Percentiles rank a stretch among this genome's conserved stretches.
Evolutionary conservation across 371 early-diverging fungal genomes (phyloP).

Genomic region (Rhizopus microsporus): DNA sequence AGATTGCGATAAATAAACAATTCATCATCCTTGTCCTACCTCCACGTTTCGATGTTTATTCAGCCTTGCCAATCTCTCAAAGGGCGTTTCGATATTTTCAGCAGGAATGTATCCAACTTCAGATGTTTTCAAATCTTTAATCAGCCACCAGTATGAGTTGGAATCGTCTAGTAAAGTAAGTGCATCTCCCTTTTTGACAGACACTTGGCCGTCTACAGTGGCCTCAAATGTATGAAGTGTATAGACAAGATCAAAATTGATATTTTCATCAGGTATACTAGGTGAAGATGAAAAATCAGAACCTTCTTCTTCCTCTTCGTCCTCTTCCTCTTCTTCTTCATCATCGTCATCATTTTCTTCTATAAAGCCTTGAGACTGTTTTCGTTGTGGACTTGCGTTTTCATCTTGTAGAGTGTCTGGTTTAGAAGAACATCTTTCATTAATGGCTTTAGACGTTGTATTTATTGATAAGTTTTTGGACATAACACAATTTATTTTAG

Average conservation of each 20-base stretch:
- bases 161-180: constrained; percentile 86
- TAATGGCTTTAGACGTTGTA: neutral
- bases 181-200: constrained; percentile 82
- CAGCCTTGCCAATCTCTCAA: constrained; percentile 85
- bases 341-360: constrained; percentile 10
- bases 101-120: constrained; percentile 94
- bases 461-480: constrained; percentile 3
- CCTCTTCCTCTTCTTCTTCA: constrained; percentile 16
- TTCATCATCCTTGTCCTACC: constrained; percentile 13
- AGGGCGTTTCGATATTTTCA: constrained; percentile 90
- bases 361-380: neutral
- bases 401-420: neutral
- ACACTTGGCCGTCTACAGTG: constrained; percentile 91
- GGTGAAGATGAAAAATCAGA: constrained; percentile 30
- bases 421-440: neutral
- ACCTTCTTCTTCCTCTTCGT: constrained; percentile 23
- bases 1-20: neutral
- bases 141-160: constrained; percentile 95
- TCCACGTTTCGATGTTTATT: constrained; percentile 82
- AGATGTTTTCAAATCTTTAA: constrained; percentile 76
- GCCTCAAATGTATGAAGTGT: constrained; percentile 90
- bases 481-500: neutral
- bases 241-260: constrained; percentile 64
- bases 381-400: neutral
- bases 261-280: constrained; percentile 37